Conservation (phyloP, 2,329 filamentous ascomycete genomes). For the Elsinoe perseae region DNA sequence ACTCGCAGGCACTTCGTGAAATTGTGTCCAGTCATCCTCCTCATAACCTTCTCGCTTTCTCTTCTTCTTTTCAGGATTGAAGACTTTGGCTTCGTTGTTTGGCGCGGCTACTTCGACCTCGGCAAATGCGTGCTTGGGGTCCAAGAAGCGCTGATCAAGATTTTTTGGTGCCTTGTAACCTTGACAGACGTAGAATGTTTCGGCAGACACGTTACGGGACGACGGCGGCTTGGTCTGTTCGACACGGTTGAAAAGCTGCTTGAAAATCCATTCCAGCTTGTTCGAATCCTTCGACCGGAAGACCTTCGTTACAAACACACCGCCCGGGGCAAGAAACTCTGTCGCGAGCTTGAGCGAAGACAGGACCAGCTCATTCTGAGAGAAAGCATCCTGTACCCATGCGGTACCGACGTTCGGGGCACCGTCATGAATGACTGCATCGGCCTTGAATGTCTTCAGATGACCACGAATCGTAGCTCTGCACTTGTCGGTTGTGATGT, state of each 20-base stretch:
- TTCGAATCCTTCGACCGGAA: constrained; percentile 98
- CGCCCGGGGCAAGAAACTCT: constrained; percentile 81
- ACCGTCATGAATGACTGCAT: constrained; percentile 92
- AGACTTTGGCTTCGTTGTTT: constrained; percentile 97
- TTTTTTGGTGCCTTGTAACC: constrained; percentile 93
- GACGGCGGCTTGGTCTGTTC: constrained; percentile 97
- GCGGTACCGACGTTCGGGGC: constrained; percentile 96
- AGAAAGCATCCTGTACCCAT: constrained; percentile 97
- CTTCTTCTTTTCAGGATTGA: constrained; percentile 96
- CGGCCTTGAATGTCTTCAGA: constrained; percentile 91
- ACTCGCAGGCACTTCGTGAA: constrained; percentile 78
- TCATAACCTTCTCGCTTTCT: constrained; percentile 96
- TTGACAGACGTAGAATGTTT: constrained; percentile 96
- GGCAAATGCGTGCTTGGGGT: constrained; percentile 82
- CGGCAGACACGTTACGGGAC: constrained; percentile 89
- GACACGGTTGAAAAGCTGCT: constrained; percentile 89
- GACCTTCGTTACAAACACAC: constrained; percentile 94
- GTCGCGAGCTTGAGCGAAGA: constrained; percentile 89
- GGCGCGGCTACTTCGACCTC: constrained; percentile 78
- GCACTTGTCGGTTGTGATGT: constrained; percentile 96
- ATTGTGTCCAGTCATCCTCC: constrained; percentile 87
- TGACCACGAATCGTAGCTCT: constrained; percentile 81
- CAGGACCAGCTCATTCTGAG: constrained; percentile 85
- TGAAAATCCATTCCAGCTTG: constrained; percentile 91
- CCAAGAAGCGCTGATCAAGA: constrained; percentile 86